Percentiles rank a stretch among this genome's conserved stretches.
These are phyloP conservation scores for Ustulina deusta DNA, from an alignment of 2,329 filamentous ascomycete genomes.

Conservation along the genomic window DNA sequence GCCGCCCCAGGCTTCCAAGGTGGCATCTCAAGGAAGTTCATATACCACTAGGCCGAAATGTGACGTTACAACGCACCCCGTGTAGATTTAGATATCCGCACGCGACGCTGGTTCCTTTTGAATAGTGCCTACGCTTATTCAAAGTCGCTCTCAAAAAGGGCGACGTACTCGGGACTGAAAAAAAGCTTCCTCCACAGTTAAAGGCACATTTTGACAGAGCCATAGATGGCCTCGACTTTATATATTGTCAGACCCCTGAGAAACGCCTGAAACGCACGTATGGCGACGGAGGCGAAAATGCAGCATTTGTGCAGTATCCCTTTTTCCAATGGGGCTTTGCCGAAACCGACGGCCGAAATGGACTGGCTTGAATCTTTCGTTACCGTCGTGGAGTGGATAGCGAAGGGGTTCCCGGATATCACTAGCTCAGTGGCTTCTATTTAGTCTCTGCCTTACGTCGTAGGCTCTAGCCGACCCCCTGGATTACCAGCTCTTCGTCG, in stretches of 20 bases:
- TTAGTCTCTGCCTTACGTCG: conserved; percentile 17
- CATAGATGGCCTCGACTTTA: conserved; percentile 19
- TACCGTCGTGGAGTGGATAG: conserved; percentile 24
- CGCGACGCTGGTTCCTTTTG: conserved; percentile 27
- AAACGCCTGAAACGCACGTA: conserved; percentile 17
- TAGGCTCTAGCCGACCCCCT: conserved; percentile 18
- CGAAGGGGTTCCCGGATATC: conserved; percentile 25
- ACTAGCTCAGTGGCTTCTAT: conserved; percentile 12
- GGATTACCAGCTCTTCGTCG: conserved; percentile 24
- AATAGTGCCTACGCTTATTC: conserved; percentile 34
- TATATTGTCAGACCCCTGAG: conserved; percentile 12
- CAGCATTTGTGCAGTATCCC: conserved; percentile 21
- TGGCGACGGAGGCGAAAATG: not conserved
- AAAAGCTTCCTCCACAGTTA: conserved; percentile 15
- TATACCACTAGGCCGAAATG: not conserved
- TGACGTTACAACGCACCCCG: not conserved
- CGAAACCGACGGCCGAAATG: conserved; percentile 27
- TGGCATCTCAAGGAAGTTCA: conserved; percentile 12
- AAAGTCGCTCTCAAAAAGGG: conserved; percentile 6
- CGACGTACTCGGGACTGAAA: not conserved
- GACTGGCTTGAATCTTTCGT: conserved; percentile 34
- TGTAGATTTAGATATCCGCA: conserved; percentile 35
- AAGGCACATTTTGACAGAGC: conserved; percentile 17
- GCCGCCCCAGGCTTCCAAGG: conserved; percentile 12
- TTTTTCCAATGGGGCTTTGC: conserved; percentile 11